Percentiles rank a stretch among this genome's conserved stretches.
Evolutionary conservation across 352 stramenopile species (phyloP).

Genomic region (Phytophthora pinifolia): DNA sequence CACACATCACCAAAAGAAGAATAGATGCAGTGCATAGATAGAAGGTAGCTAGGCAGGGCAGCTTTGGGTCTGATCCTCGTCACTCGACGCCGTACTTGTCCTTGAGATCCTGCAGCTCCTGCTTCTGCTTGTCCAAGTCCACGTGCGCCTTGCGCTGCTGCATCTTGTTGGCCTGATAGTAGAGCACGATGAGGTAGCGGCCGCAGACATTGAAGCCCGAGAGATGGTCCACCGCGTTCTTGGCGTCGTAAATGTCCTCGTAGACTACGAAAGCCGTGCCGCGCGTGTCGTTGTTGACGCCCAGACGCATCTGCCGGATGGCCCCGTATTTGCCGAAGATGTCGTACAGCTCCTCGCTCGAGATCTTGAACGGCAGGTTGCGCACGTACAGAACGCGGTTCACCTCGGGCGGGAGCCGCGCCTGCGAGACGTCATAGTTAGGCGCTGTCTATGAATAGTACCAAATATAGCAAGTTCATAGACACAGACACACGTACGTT

Average conservation of each 20-base stretch:
- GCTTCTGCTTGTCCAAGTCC: conserved; percentile 70
- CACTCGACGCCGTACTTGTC: conserved; percentile 85
- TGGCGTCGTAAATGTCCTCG: conserved; percentile 99
- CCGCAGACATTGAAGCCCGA: conserved; percentile 99
- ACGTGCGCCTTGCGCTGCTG: conserved; percentile 44
- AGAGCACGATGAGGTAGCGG: conserved; percentile 98
- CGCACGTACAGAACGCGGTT: conserved; percentile 97
- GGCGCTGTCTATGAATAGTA: background rate
- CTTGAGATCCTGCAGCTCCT: conserved; percentile 85
- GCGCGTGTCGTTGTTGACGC: conserved; percentile 95
- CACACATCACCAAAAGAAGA: too few relatives aligned
- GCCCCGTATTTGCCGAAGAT: conserved; percentile 99
- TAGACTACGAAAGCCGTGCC: conserved; percentile 99
- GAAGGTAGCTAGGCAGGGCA: background rate
- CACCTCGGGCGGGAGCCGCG: conserved; percentile 96
- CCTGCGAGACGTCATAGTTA: conserved; percentile 34
- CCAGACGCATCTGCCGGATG: conserved; percentile 96
- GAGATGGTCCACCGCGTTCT: conserved; percentile 98
- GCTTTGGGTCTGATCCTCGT: conserved; percentile 2
- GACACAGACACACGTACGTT: conserved; percentile 45
- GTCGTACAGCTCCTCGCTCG: conserved; percentile 98
- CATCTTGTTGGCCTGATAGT: conserved; percentile 96
- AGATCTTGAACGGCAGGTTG: conserved; percentile 99
- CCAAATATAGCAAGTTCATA: too few relatives aligned
- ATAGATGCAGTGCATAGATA: background rate